Percentiles rank a stretch among this genome's conserved stretches.
phyloP scores from a whole-genome alignment of 139 green algal species.

The Chlorella ohadii region DNA sequence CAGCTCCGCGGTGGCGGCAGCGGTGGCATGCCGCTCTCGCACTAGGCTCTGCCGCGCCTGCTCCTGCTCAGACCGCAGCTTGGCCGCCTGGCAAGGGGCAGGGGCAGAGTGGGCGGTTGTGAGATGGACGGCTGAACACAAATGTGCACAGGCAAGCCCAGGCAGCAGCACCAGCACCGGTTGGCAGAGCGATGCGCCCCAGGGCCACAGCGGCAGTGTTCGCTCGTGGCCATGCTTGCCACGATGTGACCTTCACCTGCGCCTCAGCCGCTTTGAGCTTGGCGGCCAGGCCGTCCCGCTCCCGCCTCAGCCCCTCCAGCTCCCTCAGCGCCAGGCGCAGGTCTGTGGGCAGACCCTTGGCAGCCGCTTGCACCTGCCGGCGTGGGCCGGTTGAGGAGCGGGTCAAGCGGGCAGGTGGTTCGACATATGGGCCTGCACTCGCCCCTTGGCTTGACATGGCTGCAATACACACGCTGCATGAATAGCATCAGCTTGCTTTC shows the following conservation, averaged over 20 bases:
- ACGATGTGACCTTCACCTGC: background rate
- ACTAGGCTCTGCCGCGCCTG: background rate
- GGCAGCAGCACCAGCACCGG: too few species aligned
- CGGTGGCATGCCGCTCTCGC: background rate
- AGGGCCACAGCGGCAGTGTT: too few species aligned
- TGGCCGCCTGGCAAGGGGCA: background rate
- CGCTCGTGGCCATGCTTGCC: too few species aligned
- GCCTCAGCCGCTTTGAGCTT: background rate
- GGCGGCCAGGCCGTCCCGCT: background rate
- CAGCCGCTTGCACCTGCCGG: background rate
- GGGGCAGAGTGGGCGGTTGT: background rate
- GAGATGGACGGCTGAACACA: too few species aligned
- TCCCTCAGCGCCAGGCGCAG: constrained; percentile 7
- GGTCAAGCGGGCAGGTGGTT: too few species aligned
- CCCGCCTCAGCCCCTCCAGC: constrained; percentile 3
- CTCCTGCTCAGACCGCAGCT: background rate
- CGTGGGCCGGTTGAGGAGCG: background rate
- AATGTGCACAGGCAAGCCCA: too few species aligned
- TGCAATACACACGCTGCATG: too few species aligned
- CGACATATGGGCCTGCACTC: too few species aligned
- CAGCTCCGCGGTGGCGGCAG: background rate
- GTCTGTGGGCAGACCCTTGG: background rate
- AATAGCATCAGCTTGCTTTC: too few species aligned
- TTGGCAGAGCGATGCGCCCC: too few species aligned
- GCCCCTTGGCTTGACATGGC: too few species aligned